Evolutionary conservation across 257 asterid species (phyloP).

Genomic region (Penstemon davidsonii): DNA sequence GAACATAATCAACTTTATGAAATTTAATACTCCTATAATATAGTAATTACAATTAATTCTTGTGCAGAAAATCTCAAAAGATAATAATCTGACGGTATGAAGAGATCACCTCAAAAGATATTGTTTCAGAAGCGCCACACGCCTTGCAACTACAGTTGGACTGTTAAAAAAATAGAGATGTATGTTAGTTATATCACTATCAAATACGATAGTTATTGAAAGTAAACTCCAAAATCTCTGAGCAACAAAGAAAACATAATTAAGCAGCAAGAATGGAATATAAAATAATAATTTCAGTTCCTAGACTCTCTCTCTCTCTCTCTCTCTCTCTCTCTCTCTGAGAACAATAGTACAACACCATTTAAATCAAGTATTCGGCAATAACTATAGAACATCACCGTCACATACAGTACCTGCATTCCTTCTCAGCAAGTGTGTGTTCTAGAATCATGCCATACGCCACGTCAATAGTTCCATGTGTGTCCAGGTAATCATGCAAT

Average conservation of each 20-base stretch:
- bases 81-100: conserved; percentile 16
- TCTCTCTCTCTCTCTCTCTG: too few species aligned
- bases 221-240: conserved; percentile 46
- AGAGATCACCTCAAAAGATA: conserved; percentile 76
- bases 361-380: neutral
- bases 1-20: too few species aligned
- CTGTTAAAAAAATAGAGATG: too few species aligned
- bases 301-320: too few species aligned
- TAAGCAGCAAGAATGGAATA: neutral
- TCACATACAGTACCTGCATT: conserved; percentile 68
- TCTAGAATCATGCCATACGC: conserved; percentile 94
- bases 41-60: too few species aligned
- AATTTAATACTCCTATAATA: too few species aligned
- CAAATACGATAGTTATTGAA: too few species aligned
- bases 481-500: conserved; percentile 86
- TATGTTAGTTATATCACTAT: too few species aligned
- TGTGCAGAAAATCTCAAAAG: conserved; percentile 17
- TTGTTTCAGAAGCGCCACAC: neutral
- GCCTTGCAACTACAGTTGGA: too few species aligned
- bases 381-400: conserved; percentile 10
- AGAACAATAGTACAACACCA: neutral
- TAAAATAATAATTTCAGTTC: conserved; percentile 14
- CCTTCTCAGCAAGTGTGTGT: conserved; percentile 96
- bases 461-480: conserved; percentile 70
- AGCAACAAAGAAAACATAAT: neutral